Conservation (phyloP, 2,329 filamentous ascomycete species). For the Phialophora expanda region DNA sequence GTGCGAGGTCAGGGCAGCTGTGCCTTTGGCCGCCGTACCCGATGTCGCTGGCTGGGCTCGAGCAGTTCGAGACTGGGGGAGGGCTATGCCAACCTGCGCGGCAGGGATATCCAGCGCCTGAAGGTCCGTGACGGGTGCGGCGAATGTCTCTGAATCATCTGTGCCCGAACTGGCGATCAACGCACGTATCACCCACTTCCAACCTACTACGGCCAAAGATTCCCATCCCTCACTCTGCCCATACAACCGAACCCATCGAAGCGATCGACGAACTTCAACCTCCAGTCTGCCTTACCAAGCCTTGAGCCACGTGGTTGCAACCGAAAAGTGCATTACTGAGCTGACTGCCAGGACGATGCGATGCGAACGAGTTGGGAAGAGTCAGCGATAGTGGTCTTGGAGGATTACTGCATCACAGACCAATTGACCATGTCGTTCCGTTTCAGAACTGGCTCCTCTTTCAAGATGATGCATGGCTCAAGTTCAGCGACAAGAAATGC, state of each 20-base stretch:
- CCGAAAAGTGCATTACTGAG: too few relatives aligned
- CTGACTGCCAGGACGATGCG: too few relatives aligned
- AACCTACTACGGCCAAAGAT: not conserved
- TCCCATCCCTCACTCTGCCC: not conserved
- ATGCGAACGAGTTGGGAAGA: too few relatives aligned
- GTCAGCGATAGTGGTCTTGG: too few relatives aligned
- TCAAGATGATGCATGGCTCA: too few relatives aligned
- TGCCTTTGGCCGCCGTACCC: slow-evolving; percentile 3
- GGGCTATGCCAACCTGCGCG: not conserved
- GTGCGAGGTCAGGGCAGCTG: not conserved
- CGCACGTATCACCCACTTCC: too few relatives aligned
- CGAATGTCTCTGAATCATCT: not conserved
- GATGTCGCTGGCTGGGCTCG: not conserved
- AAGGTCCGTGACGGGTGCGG: not conserved
- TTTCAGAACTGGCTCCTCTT: too few relatives aligned
- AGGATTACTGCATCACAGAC: too few relatives aligned
- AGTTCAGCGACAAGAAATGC: too few relatives aligned
- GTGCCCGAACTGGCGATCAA: not conserved
- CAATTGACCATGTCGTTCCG: too few relatives aligned
- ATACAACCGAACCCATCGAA: not conserved
- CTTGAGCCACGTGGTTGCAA: too few relatives aligned
- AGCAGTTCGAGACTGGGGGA: not conserved
- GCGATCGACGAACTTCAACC: not conserved
- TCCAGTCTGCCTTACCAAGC: too few relatives aligned
- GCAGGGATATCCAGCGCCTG: not conserved